Base-by-base conservation (phyloP, 805 yeast species). In the Saturnispora quitensis region DNA sequence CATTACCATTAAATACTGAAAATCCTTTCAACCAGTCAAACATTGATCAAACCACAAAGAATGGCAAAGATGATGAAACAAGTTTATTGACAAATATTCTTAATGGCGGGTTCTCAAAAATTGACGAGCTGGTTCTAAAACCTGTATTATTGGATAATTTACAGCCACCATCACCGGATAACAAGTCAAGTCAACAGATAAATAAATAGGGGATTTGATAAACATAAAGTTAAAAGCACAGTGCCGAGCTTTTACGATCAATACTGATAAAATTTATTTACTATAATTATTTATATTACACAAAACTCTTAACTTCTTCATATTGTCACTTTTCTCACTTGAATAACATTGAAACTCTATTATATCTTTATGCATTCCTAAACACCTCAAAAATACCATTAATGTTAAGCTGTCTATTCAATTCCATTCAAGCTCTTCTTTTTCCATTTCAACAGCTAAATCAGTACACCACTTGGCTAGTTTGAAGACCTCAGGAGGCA, bases 121-220 rank as follows among this genome's bases (percentile, higher is more conserved):
- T 93, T 63, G 99, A 93, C 64, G 97, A 93, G 60, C 88, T 88
- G 63, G 93, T 93, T 22, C 73, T 93, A 60, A 90, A 90, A 66
- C 97, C 97, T 1, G 96, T 89, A 0, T 75, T 91, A 50, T 74
- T 90, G 53, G 98, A 91, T 60, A 73, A 71, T 54, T 48, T 71
- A 46, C 22, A 38, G 13, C 24, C 42, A 8, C 44, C 44, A 22
- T 40, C 27, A 12, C 13, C 44, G 1, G 51, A 50, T 24, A 22
- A 43, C 45, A 28, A 43, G 35, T 35, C 34, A 35, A 44, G 17
- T 35, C 35, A 31, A 12, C 36, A 44, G 33, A 12, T 28, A 44
- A 12, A 18, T 9, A 38, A 38, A 18, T 38, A 38, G 22, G 12
- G 15, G 34, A 18, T 38, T 38, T 38, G 22, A 9, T 18, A 12